Percentiles rank a stretch among this genome's conserved stretches.
Evolutionary conservation across 257 asterid species (phyloP).

Genomic region (Paraleonurus japonicus): DNA sequence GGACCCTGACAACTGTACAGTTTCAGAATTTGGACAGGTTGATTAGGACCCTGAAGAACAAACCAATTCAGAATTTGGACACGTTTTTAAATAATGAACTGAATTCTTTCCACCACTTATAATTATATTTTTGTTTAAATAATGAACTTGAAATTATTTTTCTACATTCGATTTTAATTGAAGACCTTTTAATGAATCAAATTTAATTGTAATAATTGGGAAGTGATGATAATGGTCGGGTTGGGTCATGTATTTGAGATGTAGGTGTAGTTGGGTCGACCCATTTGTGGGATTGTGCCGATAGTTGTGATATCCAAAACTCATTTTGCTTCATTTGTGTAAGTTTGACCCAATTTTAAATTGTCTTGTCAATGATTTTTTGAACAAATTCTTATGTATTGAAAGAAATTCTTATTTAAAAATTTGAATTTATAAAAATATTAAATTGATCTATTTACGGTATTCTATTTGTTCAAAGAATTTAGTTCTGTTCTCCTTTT

Average conservation of each 20-base stretch:
- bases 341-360: no score
- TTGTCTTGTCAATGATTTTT: no score
- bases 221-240: not conserved
- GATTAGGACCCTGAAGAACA: not conserved
- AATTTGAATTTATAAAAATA: no score
- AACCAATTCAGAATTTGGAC: slow-evolving; percentile 8
- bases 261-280: not conserved
- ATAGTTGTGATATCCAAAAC: no score
- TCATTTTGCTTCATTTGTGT: no score
- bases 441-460: no score
- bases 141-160: not conserved
- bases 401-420: no score
- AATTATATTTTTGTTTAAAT: not conserved
- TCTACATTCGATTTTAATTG: not conserved
- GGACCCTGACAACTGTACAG: slow-evolving; percentile 4
- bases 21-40: not conserved
- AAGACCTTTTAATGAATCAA: not conserved
- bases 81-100: not conserved
- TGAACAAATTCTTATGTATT: no score
- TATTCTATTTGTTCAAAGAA: no score
- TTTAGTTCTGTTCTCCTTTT: no score
- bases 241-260: not conserved
- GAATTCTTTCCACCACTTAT: not conserved
- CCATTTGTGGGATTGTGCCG: no score
- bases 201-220: not conserved